A percentile compares a stretch with the other conserved stretches of the same genome.
These are phyloP conservation scores for Bacidia rubella DNA, from an alignment of 495 filamentous ascomycete genomes.

Conservation along the genomic window DNA sequence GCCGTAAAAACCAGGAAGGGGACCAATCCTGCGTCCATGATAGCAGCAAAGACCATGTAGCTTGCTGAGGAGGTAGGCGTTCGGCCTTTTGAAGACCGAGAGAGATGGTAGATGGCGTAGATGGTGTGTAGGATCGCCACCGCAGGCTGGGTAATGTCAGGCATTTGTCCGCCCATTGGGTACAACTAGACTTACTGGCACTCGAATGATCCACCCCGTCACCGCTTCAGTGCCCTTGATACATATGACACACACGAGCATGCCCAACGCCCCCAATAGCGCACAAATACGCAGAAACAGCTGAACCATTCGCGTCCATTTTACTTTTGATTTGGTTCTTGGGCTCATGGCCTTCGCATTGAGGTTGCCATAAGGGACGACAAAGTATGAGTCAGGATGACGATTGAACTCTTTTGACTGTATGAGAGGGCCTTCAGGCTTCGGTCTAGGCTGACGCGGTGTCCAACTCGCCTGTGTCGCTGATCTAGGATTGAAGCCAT, in stretches of 20 bases:
- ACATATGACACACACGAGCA: conserved; percentile 59
- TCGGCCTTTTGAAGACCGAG: conserved; percentile 48
- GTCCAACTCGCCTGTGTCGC: conserved; percentile 59
- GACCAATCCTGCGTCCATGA: conserved; percentile 56
- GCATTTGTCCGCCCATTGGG: background rate
- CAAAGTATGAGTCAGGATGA: conserved; percentile 52
- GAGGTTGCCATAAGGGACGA: conserved; percentile 34
- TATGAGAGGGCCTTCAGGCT: conserved; percentile 59
- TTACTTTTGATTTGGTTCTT: conserved; percentile 54
- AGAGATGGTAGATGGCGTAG: conserved; percentile 69
- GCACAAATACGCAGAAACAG: conserved; percentile 49
- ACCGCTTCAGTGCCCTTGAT: conserved; percentile 48
- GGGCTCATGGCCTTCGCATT: conserved; percentile 53
- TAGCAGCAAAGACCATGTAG: conserved; percentile 67
- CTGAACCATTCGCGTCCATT: conserved; percentile 49
- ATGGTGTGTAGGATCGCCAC: conserved; percentile 53
- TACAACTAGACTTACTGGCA: conserved; percentile 44
- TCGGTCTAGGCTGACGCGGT: conserved; percentile 40
- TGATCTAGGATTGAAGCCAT: conserved; percentile 67
- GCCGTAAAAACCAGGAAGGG: conserved; percentile 67
- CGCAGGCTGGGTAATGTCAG: conserved; percentile 39
- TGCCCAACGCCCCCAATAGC: conserved; percentile 52
- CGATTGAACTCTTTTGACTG: conserved; percentile 47
- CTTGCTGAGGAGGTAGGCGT: conserved; percentile 66
- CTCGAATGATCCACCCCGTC: conserved; percentile 60